phyloP scores from a whole-genome alignment of 768 basidiomycete genomes.

The Paxillus rubicundulus region DNA sequence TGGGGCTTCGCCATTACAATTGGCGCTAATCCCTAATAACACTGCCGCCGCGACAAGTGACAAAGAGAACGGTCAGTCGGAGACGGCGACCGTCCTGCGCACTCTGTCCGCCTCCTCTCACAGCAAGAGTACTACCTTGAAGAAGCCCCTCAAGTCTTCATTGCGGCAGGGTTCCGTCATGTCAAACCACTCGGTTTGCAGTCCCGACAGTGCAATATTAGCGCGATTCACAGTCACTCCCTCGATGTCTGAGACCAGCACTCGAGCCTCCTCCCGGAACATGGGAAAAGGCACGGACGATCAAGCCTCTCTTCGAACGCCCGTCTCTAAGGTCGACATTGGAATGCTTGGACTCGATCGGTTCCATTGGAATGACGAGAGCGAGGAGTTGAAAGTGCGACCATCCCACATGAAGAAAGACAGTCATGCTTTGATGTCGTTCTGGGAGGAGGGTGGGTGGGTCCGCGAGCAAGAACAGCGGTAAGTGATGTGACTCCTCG shows the following conservation, averaged over 20 bases:
- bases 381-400: constrained; percentile 9
- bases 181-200: neutral
- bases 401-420: constrained; percentile 20
- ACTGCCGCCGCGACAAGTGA: neutral
- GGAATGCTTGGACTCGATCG: constrained; percentile 27
- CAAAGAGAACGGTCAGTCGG: neutral
- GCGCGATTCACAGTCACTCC: neutral
- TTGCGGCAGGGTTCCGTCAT: constrained; percentile 1
- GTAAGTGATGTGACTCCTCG: neutral
- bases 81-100: neutral
- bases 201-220: neutral
- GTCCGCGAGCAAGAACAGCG: constrained; percentile 1
- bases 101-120: neutral
- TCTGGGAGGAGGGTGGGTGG: constrained; percentile 13
- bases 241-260: constrained; percentile 8
- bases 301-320: constrained; percentile 15
- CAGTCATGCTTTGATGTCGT: constrained; percentile 18
- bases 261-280: neutral
- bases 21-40: neutral
- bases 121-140: neutral
- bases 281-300: constrained; percentile 2
- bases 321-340: constrained; percentile 16
- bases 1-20: constrained; percentile 2
- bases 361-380: constrained; percentile 19
- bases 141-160: constrained; percentile 14